Evolutionary conservation across 768 basidiomycete species (phyloP).

Genomic region (Amanita polypyramis): DNA sequence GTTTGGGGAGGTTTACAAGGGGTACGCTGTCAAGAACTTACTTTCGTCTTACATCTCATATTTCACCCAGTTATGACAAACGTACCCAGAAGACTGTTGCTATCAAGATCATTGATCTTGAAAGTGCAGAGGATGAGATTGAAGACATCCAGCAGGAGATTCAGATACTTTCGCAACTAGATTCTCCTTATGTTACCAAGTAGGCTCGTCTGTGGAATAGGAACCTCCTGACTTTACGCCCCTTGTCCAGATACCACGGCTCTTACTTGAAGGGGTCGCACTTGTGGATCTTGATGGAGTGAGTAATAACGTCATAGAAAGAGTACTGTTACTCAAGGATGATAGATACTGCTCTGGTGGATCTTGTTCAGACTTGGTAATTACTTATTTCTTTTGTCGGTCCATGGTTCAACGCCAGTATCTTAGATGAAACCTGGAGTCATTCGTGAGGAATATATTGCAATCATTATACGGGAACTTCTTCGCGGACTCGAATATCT

Average conservation of each 20-base stretch:
- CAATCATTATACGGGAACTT: conserved; percentile 90
- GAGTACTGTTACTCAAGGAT: conserved; percentile 7
- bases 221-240: conserved; percentile 8
- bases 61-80: conserved; percentile 70
- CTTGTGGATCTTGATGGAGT: conserved; percentile 99
- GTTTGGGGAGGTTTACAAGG: conserved; percentile 99
- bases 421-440: conserved; percentile 95
- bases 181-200: conserved; percentile 95
- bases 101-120: conserved; percentile 99
- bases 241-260: conserved; percentile 71
- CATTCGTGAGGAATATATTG: conserved; percentile 97
- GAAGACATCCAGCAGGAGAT: conserved; percentile 99
- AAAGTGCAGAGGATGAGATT: conserved; percentile 98
- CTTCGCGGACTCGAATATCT: conserved; percentile 91
- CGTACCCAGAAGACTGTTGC: conserved; percentile 94
- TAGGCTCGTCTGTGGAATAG: conserved; percentile 26
- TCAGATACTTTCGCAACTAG: conserved; percentile 92
- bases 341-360: conserved; percentile 92
- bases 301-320: conserved; percentile 16
- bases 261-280: conserved; percentile 92
- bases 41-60: conserved; percentile 12
- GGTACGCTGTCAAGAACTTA: conserved; percentile 35
- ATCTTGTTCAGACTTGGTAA: conserved; percentile 92
- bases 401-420: conserved; percentile 10
- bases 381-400: conserved; percentile 4